Evolutionary conservation across 768 basidiomycete species (phyloP), one percentile per base, ranked within the genome.

Genomic region (Hericium alpestre): DNA sequence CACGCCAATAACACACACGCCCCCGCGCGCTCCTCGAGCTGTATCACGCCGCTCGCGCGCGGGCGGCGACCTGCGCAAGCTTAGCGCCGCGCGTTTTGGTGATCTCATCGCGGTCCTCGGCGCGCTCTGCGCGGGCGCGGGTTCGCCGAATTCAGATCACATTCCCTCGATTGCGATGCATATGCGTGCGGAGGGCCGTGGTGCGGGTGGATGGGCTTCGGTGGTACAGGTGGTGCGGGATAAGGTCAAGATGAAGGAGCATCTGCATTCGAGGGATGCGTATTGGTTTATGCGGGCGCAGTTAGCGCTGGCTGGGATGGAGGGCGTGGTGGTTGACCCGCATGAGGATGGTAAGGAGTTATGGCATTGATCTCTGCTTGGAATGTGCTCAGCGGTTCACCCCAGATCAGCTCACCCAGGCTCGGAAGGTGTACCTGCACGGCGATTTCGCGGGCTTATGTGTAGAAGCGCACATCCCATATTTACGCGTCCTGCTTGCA

Each of bases 261-360:
- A 57, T 9, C 60, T 69, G 37, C 65, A 58, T 15, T 67, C 70
- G 46, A 71, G 75, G n/a, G 83, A 86, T 64, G 72, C 74, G 51
- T 86, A 79, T 66, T 87, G 84, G 84, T 64, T 79, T 50, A 79
- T 86, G 78, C 76, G 70, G 38, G 77, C 76, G 12, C 54, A 25
- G 41, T 47, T 55, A 13, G 46, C 55, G 37, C 55, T 54, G 37
- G 52, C 46, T 20, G 40, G 48, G 9, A 27, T 56, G 2, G 22
- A 32, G 12, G 23, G 51, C 13, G 7, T 56, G 41, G 32, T 22
- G 11, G 48, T 62, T 5, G 57, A 62, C 51, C 8, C 51, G 15
- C 56, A 55, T 43, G 54, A 55, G 37, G 22, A 53, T 54, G 57
- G 59, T 62, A 6, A 22, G 59, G 41, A 61, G 37, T 1, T 13